Base-by-base conservation (phyloP, 805 yeast genomes). In the Kodamaea restingae region DNA sequence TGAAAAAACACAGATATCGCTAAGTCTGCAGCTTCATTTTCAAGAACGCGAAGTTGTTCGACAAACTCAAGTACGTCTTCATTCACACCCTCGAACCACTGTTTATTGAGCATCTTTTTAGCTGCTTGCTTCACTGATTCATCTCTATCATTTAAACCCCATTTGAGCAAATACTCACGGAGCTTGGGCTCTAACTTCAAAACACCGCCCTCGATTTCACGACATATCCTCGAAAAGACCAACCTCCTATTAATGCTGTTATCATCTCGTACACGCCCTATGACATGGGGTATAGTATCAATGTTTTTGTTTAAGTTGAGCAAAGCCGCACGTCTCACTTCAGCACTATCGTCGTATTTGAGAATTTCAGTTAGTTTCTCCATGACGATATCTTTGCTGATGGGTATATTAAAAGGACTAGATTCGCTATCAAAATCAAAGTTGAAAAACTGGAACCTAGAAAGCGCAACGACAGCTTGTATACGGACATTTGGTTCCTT, bases 61-160 rank as follows among this genome's bases (percentile, higher is more conserved):
- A 91, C 61, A 26, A 91, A 70, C 42, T 79, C 87, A 36, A 81
- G 62, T 11, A 91, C 64, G 57, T 88, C 90, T 46, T 82, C 81
- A 46, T 82, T 72, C 14, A 81, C 74, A 4, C 74, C 66, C 18
- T 75, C 75, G 36, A 84, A 71, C 98, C 98, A 93, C 32, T 73
- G 73, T 18, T 67, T 63, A 2, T 85, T 72, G 32, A 93, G 69
- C 79, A 88, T 73, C 45, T 76, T 75, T 1, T 72, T 61, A 4
- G 96, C 88, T 0, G 96, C 91, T 18, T 65, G 67, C 47, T 78
- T 67, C 1, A 93, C 97, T 4, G 69, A 49, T 4, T 71, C 78
- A 47, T 90, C 96, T 48, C 97, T 76, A 60, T 91, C 98, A 45
- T 78, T 79, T 36, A 91, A 69, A 3, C 98, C 98, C 88, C 95